Percentiles rank a stretch among this genome's conserved stretches.
These are phyloP conservation scores for Sarcodon sp. DNA, from an alignment of 768 basidiomycete genomes.

Conservation along the genomic window DNA sequence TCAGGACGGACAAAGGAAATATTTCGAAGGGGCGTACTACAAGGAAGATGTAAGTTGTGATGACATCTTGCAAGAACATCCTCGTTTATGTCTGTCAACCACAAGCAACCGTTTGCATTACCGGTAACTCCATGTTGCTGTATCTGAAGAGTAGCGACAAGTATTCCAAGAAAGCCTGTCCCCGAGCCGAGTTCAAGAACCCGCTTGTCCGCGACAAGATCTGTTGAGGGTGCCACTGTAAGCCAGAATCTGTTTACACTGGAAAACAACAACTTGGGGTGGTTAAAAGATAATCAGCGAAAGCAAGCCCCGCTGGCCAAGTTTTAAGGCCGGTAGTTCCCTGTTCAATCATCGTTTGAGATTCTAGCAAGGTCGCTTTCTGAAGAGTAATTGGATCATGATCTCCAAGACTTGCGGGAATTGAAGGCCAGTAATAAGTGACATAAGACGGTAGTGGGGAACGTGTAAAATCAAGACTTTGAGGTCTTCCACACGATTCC, in stretches of 20 bases:
- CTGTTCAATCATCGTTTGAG: slow-evolving; percentile 56
- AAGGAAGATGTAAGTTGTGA: slow-evolving; percentile 45
- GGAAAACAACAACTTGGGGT: slow-evolving; percentile 32
- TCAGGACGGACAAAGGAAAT: not conserved
- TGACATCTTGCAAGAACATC: slow-evolving; percentile 49
- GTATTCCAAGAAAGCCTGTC: slow-evolving; percentile 59
- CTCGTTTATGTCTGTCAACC: slow-evolving; percentile 55
- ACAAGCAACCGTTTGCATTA: slow-evolving; percentile 14
- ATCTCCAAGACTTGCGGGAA: slow-evolving; percentile 27
- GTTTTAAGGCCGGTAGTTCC: slow-evolving; percentile 76
- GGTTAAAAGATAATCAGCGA: slow-evolving; percentile 46
- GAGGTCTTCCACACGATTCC: slow-evolving; percentile 7
- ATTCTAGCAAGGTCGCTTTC: slow-evolving; percentile 56
- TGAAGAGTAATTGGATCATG: slow-evolving; percentile 11
- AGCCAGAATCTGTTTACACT: not conserved
- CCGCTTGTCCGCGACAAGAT: slow-evolving; percentile 26
- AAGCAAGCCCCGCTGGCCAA: slow-evolving; percentile 60
- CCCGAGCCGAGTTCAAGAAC: slow-evolving; percentile 72
- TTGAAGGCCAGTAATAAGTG: slow-evolving; percentile 29
- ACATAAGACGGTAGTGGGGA: slow-evolving; percentile 43
- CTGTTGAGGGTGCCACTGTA: slow-evolving; percentile 11
- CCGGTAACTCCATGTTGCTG: slow-evolving; percentile 4
- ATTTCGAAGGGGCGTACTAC: slow-evolving; percentile 37
- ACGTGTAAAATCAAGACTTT: slow-evolving; percentile 14
- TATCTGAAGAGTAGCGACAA: slow-evolving; percentile 46